Conservation (phyloP, 2,329 filamentous ascomycete species). For the Alternaria consortialis region DNA sequence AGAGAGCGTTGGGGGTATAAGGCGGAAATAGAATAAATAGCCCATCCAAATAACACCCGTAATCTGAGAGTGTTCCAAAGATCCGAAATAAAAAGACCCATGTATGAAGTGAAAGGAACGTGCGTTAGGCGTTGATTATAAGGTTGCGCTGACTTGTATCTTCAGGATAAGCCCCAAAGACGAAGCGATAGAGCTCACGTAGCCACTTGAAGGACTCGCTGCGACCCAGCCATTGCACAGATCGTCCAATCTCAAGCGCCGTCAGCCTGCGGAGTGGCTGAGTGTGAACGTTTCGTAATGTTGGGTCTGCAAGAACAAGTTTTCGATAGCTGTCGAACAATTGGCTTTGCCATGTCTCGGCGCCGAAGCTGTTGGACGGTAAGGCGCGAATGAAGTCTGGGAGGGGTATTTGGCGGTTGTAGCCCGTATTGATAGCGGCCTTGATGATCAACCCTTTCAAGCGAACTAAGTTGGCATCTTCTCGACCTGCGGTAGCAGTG, state of each 20-base stretch:
- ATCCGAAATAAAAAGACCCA: constrained; percentile 5
- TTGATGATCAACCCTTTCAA: constrained; percentile 83
- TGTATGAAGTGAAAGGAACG: neutral
- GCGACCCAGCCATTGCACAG: constrained; percentile 77
- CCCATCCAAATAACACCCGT: constrained; percentile 17
- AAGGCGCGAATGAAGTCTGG: constrained; percentile 80
- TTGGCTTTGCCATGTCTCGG: constrained; percentile 72
- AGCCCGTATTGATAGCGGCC: constrained; percentile 86
- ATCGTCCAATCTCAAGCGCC: constrained; percentile 80
- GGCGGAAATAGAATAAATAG: constrained; percentile 28
- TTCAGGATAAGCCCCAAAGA: constrained; percentile 85
- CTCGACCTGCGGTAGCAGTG: constrained; percentile 72
- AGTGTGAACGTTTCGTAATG: constrained; percentile 59
- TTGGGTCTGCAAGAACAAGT: constrained; percentile 76
- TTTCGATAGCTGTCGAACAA: constrained; percentile 83
- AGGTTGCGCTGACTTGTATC: constrained; percentile 75
- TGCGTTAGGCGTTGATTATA: constrained; percentile 59
- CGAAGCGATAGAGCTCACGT: constrained; percentile 80
- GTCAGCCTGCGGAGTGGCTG: constrained; percentile 69
- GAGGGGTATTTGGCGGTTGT: constrained; percentile 70
- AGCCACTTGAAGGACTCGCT: constrained; percentile 80
- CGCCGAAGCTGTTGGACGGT: constrained; percentile 80
- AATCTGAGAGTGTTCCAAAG: neutral
- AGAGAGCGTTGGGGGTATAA: constrained; percentile 46
- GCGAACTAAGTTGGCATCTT: constrained; percentile 79